Percentiles rank a stretch among this genome's conserved stretches.
These are phyloP conservation scores for Penicillium ochrochloron DNA, from an alignment of 495 filamentous ascomycete species.

Conservation along the genomic window DNA sequence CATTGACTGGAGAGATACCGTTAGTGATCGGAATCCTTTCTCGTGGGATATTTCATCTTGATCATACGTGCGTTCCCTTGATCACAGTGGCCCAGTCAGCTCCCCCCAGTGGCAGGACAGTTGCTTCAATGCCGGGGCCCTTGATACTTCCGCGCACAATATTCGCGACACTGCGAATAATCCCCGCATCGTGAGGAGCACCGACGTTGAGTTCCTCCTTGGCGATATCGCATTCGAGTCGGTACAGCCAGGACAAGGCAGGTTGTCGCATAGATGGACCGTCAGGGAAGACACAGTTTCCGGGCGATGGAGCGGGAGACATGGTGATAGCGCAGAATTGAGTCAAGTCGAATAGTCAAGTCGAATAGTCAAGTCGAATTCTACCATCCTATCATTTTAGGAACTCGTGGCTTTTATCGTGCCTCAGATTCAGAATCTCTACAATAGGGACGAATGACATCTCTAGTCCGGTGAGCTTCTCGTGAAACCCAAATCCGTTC, in stretches of 20 bases:
- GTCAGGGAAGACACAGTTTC: conserved; percentile 32
- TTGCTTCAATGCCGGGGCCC: conserved; percentile 32
- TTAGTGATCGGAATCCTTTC: neutral
- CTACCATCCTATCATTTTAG: neutral
- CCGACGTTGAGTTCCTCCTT: conserved; percentile 34
- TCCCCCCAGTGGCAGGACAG: conserved; percentile 33
- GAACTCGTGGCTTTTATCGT: neutral
- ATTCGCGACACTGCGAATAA: conserved; percentile 37
- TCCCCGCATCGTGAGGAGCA: conserved; percentile 30
- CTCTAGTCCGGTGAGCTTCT: neutral
- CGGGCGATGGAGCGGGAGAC: conserved; percentile 25
- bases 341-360: neutral
- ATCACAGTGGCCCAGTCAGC: conserved; percentile 40
- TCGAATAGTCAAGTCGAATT: neutral
- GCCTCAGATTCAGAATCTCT: neutral
- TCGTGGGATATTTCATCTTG: neutral
- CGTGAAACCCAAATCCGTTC: neutral
- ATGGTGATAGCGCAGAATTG: conserved; percentile 8
- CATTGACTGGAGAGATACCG: conserved; percentile 32
- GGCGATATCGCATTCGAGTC: conserved; percentile 33
- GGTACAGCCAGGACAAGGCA: conserved; percentile 31
- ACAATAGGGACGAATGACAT: neutral
- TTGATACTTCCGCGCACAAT: conserved; percentile 35
- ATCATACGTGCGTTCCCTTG: conserved; percentile 38
- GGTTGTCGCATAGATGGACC: conserved; percentile 39